Evolutionary conservation across 2,329 filamentous ascomycete species (phyloP).

Genomic region (Aplosporella prunicola): DNA sequence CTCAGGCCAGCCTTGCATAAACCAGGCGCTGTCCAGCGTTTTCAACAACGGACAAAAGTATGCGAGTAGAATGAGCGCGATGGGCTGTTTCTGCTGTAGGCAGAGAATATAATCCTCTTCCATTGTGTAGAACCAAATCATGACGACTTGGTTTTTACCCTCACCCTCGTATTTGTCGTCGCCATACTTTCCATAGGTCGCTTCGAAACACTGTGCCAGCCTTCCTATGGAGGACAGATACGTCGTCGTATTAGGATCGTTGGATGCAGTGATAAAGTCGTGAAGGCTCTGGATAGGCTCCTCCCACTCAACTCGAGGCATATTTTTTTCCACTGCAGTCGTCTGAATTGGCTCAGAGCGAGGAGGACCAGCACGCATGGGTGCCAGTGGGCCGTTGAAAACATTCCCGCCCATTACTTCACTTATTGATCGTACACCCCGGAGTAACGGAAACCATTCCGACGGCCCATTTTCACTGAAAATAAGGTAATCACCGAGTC

Average conservation of each 20-base stretch:
- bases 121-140: conserved; percentile 7
- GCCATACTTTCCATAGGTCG: not conserved
- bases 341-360: too few species aligned
- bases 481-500: conserved; percentile 1
- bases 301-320: not conserved
- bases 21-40: conserved; percentile 1
- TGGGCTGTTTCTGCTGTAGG: conserved; percentile 7
- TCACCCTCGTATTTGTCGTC: too few species aligned
- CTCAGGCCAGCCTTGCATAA: conserved; percentile 7
- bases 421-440: conserved; percentile 3
- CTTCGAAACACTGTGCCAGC: not conserved
- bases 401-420: not conserved
- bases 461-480: conserved; percentile 1
- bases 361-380: not conserved
- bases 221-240: not conserved
- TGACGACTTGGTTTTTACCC: not conserved
- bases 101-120: conserved; percentile 4
- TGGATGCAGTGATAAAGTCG: too few species aligned
- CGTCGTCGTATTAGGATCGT: not conserved
- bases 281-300: not conserved
- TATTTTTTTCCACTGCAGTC: too few species aligned
- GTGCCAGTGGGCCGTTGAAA: not conserved
- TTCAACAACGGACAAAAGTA: conserved; percentile 1
- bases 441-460: conserved; percentile 3
- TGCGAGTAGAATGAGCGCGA: conserved; percentile 4